Percentiles rank a stretch among this genome's conserved stretches.
Conservation (phyloP, 768 basidiomycete species). For the Paxillus involutus region DNA sequence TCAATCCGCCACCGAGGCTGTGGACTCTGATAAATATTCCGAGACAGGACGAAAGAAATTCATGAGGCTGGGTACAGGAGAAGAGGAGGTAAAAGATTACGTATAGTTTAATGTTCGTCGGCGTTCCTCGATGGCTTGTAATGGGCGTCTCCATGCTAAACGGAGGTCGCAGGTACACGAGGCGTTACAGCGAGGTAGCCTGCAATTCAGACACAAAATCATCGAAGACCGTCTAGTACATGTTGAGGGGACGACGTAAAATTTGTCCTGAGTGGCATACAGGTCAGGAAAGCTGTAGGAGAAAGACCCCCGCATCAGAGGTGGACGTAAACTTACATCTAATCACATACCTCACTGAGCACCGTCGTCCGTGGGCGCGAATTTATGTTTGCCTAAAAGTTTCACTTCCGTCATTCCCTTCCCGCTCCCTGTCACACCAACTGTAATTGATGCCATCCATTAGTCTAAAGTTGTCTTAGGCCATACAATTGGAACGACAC, state of each 20-base stretch:
- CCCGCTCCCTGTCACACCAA: slow-evolving; percentile 90
- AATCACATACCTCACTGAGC: slow-evolving; percentile 20
- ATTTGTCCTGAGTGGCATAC: slow-evolving; percentile 8
- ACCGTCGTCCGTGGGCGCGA: slow-evolving; percentile 50
- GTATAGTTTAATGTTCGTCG: slow-evolving; percentile 18
- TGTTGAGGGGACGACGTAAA: slow-evolving; percentile 17
- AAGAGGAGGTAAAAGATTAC: slow-evolving; percentile 24
- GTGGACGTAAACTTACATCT: slow-evolving; percentile 6
- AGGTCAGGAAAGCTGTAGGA: slow-evolving; percentile 7
- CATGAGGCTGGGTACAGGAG: slow-evolving; percentile 18
- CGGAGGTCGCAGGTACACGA: slow-evolving; percentile 10
- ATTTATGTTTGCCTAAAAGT: slow-evolving; percentile 75
- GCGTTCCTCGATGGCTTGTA: slow-evolving; percentile 12
- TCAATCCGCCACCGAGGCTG: slow-evolving; percentile 14
- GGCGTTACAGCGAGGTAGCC: slow-evolving; percentile 15
- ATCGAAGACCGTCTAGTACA: slow-evolving; percentile 25
- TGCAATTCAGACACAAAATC: slow-evolving; percentile 27
- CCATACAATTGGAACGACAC: slow-evolving; percentile 28
- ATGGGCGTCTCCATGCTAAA: slow-evolving; percentile 8
- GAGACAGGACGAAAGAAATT: slow-evolving; percentile 15
- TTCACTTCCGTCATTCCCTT: slow-evolving; percentile 84
- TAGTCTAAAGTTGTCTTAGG: slow-evolving; percentile 5
- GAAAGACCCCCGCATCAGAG: background rate
- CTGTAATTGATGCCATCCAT: slow-evolving; percentile 37
- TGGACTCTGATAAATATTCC: slow-evolving; percentile 15